Percentiles rank a stretch among this genome's conserved stretches.
Conservation (phyloP, 2,329 filamentous ascomycete genomes). For the Drechslerella coelobrocha region DNA sequence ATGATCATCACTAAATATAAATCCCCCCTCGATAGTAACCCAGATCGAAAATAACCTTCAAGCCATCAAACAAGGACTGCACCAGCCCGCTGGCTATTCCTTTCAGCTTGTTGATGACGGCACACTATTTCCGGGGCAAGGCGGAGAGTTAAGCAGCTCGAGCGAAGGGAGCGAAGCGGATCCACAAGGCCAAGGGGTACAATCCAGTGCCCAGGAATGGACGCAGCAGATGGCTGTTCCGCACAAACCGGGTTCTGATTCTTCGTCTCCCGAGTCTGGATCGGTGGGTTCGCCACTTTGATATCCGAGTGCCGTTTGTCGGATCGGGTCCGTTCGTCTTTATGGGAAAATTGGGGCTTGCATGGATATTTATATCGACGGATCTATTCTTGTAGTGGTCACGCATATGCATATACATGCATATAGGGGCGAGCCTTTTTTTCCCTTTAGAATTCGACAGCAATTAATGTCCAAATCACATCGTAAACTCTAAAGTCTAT, state of each 20-base stretch:
- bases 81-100: conserved; percentile 21
- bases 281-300: conserved; percentile 5
- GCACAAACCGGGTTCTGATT: background rate
- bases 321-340: background rate
- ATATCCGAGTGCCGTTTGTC: background rate
- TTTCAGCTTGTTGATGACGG: conserved; percentile 24
- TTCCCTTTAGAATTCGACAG: no score
- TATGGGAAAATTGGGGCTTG: background rate
- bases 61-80: conserved; percentile 16
- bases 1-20: no score
- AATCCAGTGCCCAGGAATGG: no score
- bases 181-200: no score
- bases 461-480: no score
- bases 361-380: conserved; percentile 6
- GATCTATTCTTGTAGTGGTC: conserved; percentile 16
- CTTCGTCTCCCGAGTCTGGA: background rate
- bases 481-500: no score
- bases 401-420: conserved; percentile 1
- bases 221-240: conserved; percentile 16
- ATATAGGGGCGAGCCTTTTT: background rate
- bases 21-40: conserved; percentile 6
- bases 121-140: conserved; percentile 9
- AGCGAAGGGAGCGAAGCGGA: no score
- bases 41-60: conserved; percentile 22
- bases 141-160: background rate